Evolutionary conservation across 2,329 filamentous ascomycete genomes (phyloP).

Genomic region (Fusarium lyarnte): DNA sequence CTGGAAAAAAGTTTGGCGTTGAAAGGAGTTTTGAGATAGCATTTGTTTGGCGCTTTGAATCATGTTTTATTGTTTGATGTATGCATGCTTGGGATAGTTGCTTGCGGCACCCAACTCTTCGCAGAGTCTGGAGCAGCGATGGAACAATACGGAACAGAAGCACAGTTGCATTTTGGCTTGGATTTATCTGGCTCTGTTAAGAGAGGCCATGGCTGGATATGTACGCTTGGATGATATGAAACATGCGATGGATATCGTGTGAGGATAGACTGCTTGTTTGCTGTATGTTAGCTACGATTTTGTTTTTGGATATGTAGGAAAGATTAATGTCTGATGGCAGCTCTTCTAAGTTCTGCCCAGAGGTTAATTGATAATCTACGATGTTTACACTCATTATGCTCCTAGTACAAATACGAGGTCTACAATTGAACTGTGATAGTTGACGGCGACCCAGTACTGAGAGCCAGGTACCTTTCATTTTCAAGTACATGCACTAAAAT

Average conservation of each 20-base stretch:
- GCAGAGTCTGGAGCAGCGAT: constrained; percentile 25
- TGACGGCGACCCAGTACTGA: not conserved
- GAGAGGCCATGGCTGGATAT: constrained; percentile 19
- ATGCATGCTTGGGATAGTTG: constrained; percentile 10
- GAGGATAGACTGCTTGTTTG: constrained; percentile 30
- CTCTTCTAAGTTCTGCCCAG: constrained; percentile 8
- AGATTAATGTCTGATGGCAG: constrained; percentile 25
- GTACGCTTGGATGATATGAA: constrained; percentile 12
- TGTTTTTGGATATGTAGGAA: constrained; percentile 2
- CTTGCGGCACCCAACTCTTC: constrained; percentile 32
- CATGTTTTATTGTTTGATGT: constrained; percentile 24
- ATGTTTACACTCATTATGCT: not conserved
- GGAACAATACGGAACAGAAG: constrained; percentile 36
- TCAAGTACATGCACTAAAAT: not conserved
- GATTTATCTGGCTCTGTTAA: not conserved
- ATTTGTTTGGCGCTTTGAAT: constrained; percentile 40
- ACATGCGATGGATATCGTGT: constrained; percentile 18
- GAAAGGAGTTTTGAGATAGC: constrained; percentile 35
- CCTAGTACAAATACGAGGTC: not conserved
- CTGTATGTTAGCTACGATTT: constrained; percentile 4
- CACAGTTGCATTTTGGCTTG: constrained; percentile 16
- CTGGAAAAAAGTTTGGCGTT: constrained; percentile 43
- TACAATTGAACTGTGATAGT: not conserved
- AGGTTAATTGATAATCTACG: constrained; percentile 32
- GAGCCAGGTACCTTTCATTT: not conserved